Evolutionary conservation across 169 alveolate genomes (phyloP), one percentile per base, ranked within the genome.

Genomic region (Cryptosporidium ubiquitum): DNA sequence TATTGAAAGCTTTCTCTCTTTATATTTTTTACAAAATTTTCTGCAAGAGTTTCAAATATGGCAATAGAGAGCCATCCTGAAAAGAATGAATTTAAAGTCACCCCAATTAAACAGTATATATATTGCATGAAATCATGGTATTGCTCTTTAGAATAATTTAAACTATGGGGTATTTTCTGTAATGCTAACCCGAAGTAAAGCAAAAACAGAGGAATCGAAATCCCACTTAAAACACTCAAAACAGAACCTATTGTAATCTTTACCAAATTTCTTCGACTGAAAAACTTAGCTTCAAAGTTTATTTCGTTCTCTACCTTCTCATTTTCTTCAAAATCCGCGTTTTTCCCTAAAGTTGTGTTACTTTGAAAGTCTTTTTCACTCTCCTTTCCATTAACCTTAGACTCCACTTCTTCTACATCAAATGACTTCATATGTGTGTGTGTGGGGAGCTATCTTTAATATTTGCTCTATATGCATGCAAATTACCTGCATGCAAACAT

Each of bases 21-120:
- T 7, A 79, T 29, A 44, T 79, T 51, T 64, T 64, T 79, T 1
- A 79, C 89, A 64, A 58, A 79, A 16, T 44, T 14, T 47, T 79
- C 89, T 12, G 89, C 37, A 5, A 79, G 40, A 60, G 68, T 20
- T 35, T 79, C 89, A 79, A 79, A 79, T 20, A 79, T 14, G 14
- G 79, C 55, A 29, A 79, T 79, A 40, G 89, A 79, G 40, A 79
- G 79, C 89, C 89, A 79, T 5, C 79, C 75, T 29, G 89, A 79
- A 44, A 79, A 14, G 58, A 64, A 58, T 20, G 89, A 58, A 49
- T 61, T 61, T 4, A 79, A 14, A 12, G 89, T 79, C 18, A 79
- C 89, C 14, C 89, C 74, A 20, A 79, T 47, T 12, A 79, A 29
- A 49, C 31, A 61, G 55, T 79, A 61, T 61, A 79, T 79, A 29